Base-by-base conservation (phyloP, 2,329 filamentous ascomycete genomes). In the Mycogone perniciosa region DNA sequence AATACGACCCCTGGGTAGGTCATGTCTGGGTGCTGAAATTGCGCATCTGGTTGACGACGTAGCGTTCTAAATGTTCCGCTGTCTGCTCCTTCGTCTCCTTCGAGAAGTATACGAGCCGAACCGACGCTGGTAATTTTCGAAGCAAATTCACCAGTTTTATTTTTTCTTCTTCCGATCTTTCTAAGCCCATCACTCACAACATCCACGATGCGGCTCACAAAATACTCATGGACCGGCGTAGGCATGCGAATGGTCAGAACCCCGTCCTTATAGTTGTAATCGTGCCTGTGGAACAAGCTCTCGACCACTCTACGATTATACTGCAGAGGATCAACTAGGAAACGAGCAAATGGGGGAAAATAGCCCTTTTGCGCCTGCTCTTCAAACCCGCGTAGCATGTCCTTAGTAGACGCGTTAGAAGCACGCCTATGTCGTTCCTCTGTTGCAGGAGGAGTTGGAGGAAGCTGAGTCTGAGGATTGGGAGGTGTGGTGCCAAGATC, bases 1-100 rank as follows among this genome's bases (percentile, higher is more conserved):
- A 59, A 9, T 9, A 57, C 54, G 29, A 59, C 51, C 4, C 51
- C 50, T 5, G 55, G 57, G 27, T 54, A 60, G 7, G 8, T 33
- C 7, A 44, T 46, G 27, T 45, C 27, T 20, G 11, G 8, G 13
- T 57, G 33, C 30, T 49, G 39, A 33, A 60, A 60, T 35, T 54
- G 43, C 26, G 33, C 52, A 39, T 60, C 55, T 35, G 54, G 58
- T 38, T 56, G 46, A 34, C 44, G 51, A 34, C 33, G 45, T 44
- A 35, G 7, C 33, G 33, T 11, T 8, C 33, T 11, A 20, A 20
- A 35, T 35, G 33, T 35, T 35, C 33, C 33, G 7, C 33, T 8
- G 11, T 35, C 33, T 11, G 7, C 33, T 8, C 7, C 33, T 8
- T 35, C 33, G 7, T 11, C 33, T 35, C 11, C 33, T 40, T 34